A percentile compares a stretch with the other conserved stretches of the same genome.
phyloP scores from a whole-genome alignment of 306 rosid species.

The Corylus heterophylla region DNA sequence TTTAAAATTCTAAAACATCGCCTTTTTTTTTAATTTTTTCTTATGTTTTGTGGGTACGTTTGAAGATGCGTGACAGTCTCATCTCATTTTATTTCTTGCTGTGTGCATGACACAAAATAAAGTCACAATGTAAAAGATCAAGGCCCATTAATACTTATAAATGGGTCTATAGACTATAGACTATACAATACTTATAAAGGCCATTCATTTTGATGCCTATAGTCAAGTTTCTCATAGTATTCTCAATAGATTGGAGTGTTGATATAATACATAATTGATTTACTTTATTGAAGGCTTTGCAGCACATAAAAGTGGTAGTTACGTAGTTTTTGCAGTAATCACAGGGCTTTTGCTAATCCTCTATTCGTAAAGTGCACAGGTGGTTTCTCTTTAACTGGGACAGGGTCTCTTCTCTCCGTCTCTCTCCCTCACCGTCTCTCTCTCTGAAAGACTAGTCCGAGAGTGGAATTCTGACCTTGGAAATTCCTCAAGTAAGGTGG shows the following conservation, averaged over 20 bases:
- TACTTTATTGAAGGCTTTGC: too few species aligned
- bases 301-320: conserved; percentile 33
- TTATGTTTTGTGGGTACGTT: too few species aligned
- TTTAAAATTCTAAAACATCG: too few species aligned
- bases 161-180: too few species aligned
- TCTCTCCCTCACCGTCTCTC: conserved; percentile 12
- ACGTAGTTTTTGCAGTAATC: conserved; percentile 43
- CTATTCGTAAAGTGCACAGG: conserved; percentile 28
- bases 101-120: too few species aligned
- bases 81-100: too few species aligned
- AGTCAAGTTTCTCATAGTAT: not conserved
- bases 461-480: conserved; percentile 33
- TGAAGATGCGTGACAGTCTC: too few species aligned
- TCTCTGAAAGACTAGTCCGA: conserved; percentile 25
- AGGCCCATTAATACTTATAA: too few species aligned
- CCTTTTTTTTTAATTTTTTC: too few species aligned
- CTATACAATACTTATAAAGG: too few species aligned
- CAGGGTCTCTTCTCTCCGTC: not conserved
- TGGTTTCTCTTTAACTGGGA: conserved; percentile 16
- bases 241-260: not conserved
- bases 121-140: too few species aligned
- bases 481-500: conserved; percentile 46
- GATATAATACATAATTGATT: not conserved
- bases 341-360: conserved; percentile 29
- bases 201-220: not conserved